phyloP scores from a whole-genome alignment of 108 stramenopile species.

The Cyclotella choctawhatcheeana region DNA sequence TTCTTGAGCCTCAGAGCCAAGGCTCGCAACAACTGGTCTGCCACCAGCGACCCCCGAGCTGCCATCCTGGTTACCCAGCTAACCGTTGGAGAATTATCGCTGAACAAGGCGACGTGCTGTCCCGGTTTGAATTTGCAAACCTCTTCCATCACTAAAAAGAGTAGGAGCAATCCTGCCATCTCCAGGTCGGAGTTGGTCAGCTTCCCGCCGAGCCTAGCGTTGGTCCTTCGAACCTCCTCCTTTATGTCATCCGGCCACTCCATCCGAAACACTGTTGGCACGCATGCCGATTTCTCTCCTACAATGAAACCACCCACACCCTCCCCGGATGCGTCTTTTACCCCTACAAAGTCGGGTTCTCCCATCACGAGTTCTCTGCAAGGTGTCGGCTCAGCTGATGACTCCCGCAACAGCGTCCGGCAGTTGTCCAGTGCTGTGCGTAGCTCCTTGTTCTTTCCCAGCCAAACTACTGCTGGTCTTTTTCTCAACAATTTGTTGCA shows the following conservation, averaged over 20 bases:
- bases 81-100: constrained; percentile 12
- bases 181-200: constrained; percentile 55
- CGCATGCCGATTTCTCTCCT: background rate
- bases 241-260: constrained; percentile 24
- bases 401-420: background rate
- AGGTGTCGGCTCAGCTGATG: background rate
- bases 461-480: background rate
- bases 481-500: background rate
- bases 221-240: constrained; percentile 12
- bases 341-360: background rate
- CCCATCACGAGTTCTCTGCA: background rate
- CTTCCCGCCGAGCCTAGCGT: constrained; percentile 31
- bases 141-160: constrained; percentile 4
- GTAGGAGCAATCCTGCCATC: constrained; percentile 26
- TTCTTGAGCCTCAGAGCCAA: background rate
- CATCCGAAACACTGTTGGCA: constrained; percentile 10
- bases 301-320: background rate
- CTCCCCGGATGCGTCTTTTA: background rate
- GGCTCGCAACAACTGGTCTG: background rate
- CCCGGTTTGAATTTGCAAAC: background rate
- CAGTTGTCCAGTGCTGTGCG: background rate
- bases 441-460: background rate
- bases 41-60: background rate
- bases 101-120: constrained; percentile 5
- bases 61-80: background rate